Conservation (phyloP, 2,329 filamentous ascomycete genomes). For the Hyphodiscus sp. region DNA sequence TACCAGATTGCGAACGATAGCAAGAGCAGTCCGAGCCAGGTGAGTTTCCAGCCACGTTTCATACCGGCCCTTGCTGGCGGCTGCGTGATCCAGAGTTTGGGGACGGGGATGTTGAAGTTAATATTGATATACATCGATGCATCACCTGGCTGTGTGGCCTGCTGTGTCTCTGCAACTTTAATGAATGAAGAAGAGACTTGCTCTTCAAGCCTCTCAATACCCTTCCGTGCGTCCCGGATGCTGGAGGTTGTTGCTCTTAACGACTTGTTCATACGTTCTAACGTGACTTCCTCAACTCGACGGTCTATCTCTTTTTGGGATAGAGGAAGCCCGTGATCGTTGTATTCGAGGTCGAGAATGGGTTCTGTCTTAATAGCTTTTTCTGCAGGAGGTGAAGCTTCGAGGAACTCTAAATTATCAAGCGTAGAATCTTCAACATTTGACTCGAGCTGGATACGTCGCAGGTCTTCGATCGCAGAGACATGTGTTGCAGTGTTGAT, state of each 20-base stretch:
- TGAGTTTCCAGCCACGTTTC: constrained; percentile 16
- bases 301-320: constrained; percentile 27
- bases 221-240: constrained; percentile 49
- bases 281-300: constrained; percentile 35
- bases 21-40: constrained; percentile 24
- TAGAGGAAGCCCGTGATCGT: constrained; percentile 17
- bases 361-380: constrained; percentile 5
- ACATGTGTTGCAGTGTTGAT: constrained; percentile 20
- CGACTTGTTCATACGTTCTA: constrained; percentile 45
- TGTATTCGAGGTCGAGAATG: constrained; percentile 15
- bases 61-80: background rate
- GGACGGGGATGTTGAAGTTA: constrained; percentile 20
- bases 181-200: constrained; percentile 34
- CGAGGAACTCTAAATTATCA: constrained; percentile 19
- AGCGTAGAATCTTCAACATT: constrained; percentile 27
- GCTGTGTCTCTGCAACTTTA: background rate
- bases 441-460: constrained; percentile 22
- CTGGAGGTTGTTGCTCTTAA: constrained; percentile 45
- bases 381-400: constrained; percentile 1
- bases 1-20: constrained; percentile 46
- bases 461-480: constrained; percentile 24
- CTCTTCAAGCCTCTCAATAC: constrained; percentile 52
- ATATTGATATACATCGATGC: background rate
- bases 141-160: constrained; percentile 1
- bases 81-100: constrained; percentile 11